Evolutionary conservation across 345 rosid genomes (phyloP), one percentile per base, ranked within the genome.

Genomic region (Linum tenue): DNA sequence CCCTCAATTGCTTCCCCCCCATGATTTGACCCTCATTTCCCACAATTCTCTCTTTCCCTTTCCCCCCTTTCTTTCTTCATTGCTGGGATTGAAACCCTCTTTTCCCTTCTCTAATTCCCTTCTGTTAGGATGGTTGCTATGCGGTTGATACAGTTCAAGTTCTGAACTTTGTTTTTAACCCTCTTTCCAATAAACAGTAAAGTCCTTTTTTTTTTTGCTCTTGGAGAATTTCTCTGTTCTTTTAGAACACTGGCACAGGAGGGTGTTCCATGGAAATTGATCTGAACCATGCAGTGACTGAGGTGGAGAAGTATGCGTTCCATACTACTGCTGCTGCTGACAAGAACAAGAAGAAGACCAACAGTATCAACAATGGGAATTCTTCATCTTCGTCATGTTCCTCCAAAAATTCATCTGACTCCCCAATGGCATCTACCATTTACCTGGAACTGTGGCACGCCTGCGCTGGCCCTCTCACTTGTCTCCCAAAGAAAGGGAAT

Each of bases 371-470:
- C 22, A 80, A 79, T 74, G 86, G 67, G 55, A 68, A 76, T 64
- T 81, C 84, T 64, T 84, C 90, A 17, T 74, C 81, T 55, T 81
- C 87, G 64, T 80, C 78, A 5, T 76, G 78, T 51, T 56, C n/a
- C 15, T 84, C 88, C 63, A 76, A 84, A 42, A 75, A 79, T 69
- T 79, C 86, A 10, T 78, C 89, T 61, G 60, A 81, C 22, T 68
- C 84, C 69, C 71, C 77, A 68, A 69, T 75, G 55, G 76, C 83
- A 31, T 76, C 91, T 62, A 83, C 95, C 48, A 79, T 82, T 39
- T 89, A 86, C 81, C 77, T 85, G 67, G 96, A 85, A 82, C 89
- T 89, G 2, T 89, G 96, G 96, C 92, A 85, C 78, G 96, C 96
- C 67, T 86, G 92, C 77, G 96, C 92, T 77, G 97, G 97, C 12